Conservation (phyloP, 495 filamentous ascomycete species). For the Xylaria intraflava region DNA sequence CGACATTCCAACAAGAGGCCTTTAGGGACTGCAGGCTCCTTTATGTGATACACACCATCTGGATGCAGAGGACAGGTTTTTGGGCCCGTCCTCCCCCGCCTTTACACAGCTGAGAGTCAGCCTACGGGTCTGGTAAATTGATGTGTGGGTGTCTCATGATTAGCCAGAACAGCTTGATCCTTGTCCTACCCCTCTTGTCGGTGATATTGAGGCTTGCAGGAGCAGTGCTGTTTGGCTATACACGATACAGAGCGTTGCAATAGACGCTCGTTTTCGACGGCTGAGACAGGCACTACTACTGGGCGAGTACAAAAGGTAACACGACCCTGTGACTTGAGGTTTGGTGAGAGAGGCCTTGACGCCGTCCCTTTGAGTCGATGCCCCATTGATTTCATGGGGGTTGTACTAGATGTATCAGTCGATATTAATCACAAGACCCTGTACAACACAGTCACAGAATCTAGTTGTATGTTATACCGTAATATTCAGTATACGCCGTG, state of each 20-base stretch:
- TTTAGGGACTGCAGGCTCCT: conserved; percentile 4
- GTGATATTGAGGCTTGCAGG: background rate
- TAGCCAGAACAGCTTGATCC: background rate
- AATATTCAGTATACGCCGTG: background rate
- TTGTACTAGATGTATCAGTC: background rate
- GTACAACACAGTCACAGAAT: background rate
- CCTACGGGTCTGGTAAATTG: background rate
- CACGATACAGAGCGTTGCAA: background rate
- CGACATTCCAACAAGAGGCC: conserved; percentile 2
- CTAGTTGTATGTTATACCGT: background rate
- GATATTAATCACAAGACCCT: background rate
- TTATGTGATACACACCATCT: background rate
- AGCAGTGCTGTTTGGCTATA: background rate
- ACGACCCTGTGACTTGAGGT: background rate
- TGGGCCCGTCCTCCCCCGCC: background rate
- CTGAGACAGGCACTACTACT: background rate
- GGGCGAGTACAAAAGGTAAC: background rate
- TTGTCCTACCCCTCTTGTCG: background rate
- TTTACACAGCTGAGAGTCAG: background rate
- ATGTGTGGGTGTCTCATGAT: background rate
- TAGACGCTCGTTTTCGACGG: background rate
- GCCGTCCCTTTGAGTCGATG: background rate
- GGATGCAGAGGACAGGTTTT: background rate
- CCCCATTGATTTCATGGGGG: background rate
- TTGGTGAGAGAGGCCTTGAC: background rate